Conservation (phyloP, 2,329 filamentous ascomycete species). For the Colletotrichum noveboracense region DNA sequence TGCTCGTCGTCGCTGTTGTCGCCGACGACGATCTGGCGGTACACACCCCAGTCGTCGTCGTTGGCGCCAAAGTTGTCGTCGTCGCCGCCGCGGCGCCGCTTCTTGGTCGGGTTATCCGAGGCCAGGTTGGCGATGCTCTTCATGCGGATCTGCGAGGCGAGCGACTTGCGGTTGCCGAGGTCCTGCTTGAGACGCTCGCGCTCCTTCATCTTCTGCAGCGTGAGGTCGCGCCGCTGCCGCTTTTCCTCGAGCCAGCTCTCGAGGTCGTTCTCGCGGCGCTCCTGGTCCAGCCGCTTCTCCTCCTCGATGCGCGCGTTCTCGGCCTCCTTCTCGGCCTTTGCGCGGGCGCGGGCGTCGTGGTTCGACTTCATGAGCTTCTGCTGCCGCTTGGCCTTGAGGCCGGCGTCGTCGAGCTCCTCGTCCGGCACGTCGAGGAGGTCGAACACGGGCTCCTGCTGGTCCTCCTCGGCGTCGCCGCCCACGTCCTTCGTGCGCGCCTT, state of each 20-base stretch:
- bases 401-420: slow-evolving; percentile 90
- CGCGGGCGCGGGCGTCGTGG: slow-evolving; percentile 89
- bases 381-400: slow-evolving; percentile 89
- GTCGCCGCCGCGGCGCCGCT: slow-evolving; percentile 84
- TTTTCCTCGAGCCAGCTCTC: slow-evolving; percentile 88
- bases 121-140: slow-evolving; percentile 96
- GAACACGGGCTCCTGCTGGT: slow-evolving; percentile 84
- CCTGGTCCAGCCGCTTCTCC: slow-evolving; percentile 81
- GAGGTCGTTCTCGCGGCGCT: slow-evolving; percentile 82
- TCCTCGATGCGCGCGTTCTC: slow-evolving; percentile 87
- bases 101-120: slow-evolving; percentile 84
- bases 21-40: slow-evolving; percentile 88
- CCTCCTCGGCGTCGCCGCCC: slow-evolving; percentile 79
- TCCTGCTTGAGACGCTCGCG: slow-evolving; percentile 92
- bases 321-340: slow-evolving; percentile 93
- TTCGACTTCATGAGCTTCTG: slow-evolving; percentile 94
- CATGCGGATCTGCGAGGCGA: slow-evolving; percentile 97
- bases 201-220: slow-evolving; percentile 87
- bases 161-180: slow-evolving; percentile 93
- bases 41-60: slow-evolving; percentile 97
- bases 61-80: slow-evolving; percentile 97
- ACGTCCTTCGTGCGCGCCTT: slow-evolving; percentile 93
- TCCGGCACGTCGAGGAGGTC: slow-evolving; percentile 88
- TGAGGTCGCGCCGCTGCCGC: slow-evolving; percentile 71
- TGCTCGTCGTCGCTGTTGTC: slow-evolving; percentile 86